A percentile compares a stretch with the other conserved stretches of the same genome.
phyloP scores from a whole-genome alignment of 345 rosid genomes.

The Cardamine resedifolia region DNA sequence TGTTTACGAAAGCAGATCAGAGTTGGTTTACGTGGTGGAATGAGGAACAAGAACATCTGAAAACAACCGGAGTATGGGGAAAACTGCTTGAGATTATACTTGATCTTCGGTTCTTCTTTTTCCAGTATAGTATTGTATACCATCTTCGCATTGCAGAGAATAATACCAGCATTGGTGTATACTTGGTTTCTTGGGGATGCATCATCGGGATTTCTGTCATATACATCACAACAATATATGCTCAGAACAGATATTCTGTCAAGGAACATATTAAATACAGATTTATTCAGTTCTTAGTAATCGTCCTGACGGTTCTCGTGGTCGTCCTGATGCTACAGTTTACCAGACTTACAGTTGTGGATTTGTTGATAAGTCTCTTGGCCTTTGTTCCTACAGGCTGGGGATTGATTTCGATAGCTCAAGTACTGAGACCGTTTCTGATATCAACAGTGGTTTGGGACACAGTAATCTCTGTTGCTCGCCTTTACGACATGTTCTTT shows the following conservation, averaged over 20 bases:
- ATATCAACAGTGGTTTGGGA: conserved; percentile 65
- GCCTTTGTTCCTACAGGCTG: conserved; percentile 94
- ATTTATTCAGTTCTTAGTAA: conserved; percentile 80
- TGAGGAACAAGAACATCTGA: conserved; percentile 91
- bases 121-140: conserved; percentile 85
- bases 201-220: conserved; percentile 55
- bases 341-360: conserved; percentile 58
- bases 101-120: conserved; percentile 92
- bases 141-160: conserved; percentile 64
- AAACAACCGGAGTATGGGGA: conserved; percentile 81
- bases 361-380: conserved; percentile 72
- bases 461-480: conserved; percentile 71
- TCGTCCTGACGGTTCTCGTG: conserved; percentile 54
- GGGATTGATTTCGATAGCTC: conserved; percentile 79
- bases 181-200: conserved; percentile 79
- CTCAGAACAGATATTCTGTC: conserved; percentile 69
- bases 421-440: conserved; percentile 69
- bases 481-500: conserved; percentile 72
- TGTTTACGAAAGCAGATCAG: conserved; percentile 84
- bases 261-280: conserved; percentile 84
- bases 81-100: conserved; percentile 69
- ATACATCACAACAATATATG: conserved; percentile 58
- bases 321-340: conserved; percentile 64
- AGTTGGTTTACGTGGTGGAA: conserved; percentile 97
- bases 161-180: conserved; percentile 63